Conservation (phyloP, 1,139 yeast species). For the Candida sp. region DNA sequence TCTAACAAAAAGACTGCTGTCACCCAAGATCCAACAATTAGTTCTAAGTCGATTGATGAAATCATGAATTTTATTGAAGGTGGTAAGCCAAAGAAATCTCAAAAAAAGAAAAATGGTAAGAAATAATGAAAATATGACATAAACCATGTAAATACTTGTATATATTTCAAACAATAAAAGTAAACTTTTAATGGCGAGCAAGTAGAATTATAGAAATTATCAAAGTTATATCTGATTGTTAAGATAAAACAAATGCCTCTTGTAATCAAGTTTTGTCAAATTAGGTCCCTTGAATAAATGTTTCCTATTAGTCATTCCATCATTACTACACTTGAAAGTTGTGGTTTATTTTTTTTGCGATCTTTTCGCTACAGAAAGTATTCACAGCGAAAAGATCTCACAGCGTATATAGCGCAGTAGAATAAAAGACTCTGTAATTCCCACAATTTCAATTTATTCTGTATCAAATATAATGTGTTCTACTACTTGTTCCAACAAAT, state of each 20-base stretch:
- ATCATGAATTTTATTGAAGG: slow-evolving; percentile 67
- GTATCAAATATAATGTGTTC: not conserved
- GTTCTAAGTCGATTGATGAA: slow-evolving; percentile 63
- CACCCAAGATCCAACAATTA: slow-evolving; percentile 48
- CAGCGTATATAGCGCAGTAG: not conserved
- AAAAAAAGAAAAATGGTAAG: slow-evolving; percentile 10
- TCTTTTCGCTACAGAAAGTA: slow-evolving; percentile 7
- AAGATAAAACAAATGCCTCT: no score
- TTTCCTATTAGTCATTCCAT: no score
- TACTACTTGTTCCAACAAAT: not conserved
- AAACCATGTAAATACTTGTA: slow-evolving; percentile 3
- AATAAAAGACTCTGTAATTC: not conserved
- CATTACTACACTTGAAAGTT: not conserved
- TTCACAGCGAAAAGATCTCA: not conserved
- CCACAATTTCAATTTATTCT: not conserved
- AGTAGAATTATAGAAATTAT: no score
- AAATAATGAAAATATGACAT: slow-evolving; percentile 6
- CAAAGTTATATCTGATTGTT: no score
- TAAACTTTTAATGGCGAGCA: no score
- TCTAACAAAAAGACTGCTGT: slow-evolving; percentile 23
- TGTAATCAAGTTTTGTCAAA: no score
- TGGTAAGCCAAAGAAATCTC: slow-evolving; percentile 14
- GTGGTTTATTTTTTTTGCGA: slow-evolving; percentile 8
- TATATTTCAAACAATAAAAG: not conserved
- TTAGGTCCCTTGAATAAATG: no score